Evolutionary conservation across 345 rosid genomes (phyloP), one percentile per base, ranked within the genome.

Genomic region (Crucihimalaya himalaica): DNA sequence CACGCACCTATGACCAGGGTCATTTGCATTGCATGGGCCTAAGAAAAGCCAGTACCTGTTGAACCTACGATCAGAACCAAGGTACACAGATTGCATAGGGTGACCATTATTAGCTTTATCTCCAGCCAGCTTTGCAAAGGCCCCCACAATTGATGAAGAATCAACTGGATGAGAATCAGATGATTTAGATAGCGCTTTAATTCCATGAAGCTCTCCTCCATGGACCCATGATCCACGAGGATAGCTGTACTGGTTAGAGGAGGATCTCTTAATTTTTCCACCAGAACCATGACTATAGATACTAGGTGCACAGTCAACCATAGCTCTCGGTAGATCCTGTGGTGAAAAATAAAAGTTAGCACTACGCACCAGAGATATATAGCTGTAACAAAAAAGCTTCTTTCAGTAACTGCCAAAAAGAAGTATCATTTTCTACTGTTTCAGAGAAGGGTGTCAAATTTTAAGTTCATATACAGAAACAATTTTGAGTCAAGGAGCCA

Each of bases 21-120:
- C 99, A 84, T 53, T 69, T 64, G 76, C 71, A 76, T 81, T 82
- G 84, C 99, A 95, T 6, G 99, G 96, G 63, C 97, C 98, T 86
- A 95, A 83, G 85, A 95, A 92, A 81, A 95, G 96, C 99, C 99
- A 95, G 80, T 90, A 95, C 69, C 97, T 84, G 70, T 92, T 95
- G 83, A 87, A 90, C 77, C 99, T 83, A 67, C 99, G 94, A 81
- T 95, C 99, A 78, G 97, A 90, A 32, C 99, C 99, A 83, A 95
- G 78, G 81, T 84, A 92, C 60, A 92, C 71, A 52, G 98, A 92
- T 73, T 88, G 97, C 94, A 95, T 90, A 25, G 96, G 84, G 77
- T 92, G 98, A 73, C 66, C 71, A 48, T 77, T 45, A 59, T 76
- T 31, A 63, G 78, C 53, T 46, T 56, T 77, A 27, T 37, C 74